These are phyloP conservation scores for Metarhizium brunneum DNA, from an alignment of 2,329 filamentous ascomycete species.

Conservation along the genomic window DNA sequence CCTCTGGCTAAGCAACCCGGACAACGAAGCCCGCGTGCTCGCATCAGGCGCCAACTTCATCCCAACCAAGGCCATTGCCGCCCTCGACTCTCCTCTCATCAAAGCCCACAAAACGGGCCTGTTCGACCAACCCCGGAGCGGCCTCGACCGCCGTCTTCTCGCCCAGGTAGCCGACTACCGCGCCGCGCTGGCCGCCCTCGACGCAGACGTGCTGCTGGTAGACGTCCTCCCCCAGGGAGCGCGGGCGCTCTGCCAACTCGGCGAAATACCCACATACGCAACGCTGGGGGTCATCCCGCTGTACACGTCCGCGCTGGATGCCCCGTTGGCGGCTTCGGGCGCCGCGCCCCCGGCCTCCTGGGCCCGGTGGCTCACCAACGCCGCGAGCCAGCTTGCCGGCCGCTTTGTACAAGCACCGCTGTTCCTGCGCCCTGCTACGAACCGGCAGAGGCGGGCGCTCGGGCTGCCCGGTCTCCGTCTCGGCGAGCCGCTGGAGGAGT, in stretches of 20 bases:
- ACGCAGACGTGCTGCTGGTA: conserved; percentile 24
- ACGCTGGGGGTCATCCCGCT: conserved; percentile 30
- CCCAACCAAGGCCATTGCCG: conserved; percentile 20
- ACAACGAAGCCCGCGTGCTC: conserved; percentile 23
- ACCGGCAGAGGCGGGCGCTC: conserved; percentile 19
- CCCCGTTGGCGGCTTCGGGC: conserved; percentile 23
- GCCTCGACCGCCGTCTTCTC: conserved; percentile 18
- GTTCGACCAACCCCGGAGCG: conserved; percentile 17
- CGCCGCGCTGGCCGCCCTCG: conserved; percentile 17
- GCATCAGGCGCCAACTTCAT: conserved; percentile 24
- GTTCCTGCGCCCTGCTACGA: conserved; percentile 19
- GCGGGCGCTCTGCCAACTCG: conserved; percentile 24
- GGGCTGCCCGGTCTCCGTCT: conserved; percentile 17
- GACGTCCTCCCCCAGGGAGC: conserved; percentile 29
- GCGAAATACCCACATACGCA: conserved; percentile 24
- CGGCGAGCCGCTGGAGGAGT: conserved; percentile 22
- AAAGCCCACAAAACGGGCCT: conserved; percentile 19
- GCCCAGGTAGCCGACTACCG: conserved; percentile 28
- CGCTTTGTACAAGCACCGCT: conserved; percentile 18
- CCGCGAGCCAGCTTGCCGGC: conserved; percentile 15
- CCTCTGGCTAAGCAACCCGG: conserved; percentile 25
- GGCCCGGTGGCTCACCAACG: conserved; percentile 17
- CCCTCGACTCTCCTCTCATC: conserved; percentile 21
- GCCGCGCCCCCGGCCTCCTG: conserved; percentile 18
- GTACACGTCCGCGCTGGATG: conserved; percentile 20